Conservation (phyloP, 768 basidiomycete species). For the Daedalea quercina region DNA sequence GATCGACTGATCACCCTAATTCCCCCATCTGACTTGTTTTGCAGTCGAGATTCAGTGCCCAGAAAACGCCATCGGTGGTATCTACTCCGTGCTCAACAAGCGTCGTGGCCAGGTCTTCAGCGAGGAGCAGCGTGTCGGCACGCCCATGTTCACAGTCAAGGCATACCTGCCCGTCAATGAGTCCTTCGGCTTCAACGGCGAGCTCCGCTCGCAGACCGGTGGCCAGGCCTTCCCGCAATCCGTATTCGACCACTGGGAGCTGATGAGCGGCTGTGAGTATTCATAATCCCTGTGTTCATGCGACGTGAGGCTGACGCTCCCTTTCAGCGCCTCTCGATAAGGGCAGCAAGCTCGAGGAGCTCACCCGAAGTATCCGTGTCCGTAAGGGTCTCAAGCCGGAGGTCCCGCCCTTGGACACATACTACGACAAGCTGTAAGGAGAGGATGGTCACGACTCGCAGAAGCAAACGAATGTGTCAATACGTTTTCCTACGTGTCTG, state of each 20-base stretch:
- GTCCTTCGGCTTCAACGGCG: slow-evolving; percentile 97
- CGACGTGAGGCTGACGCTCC: slow-evolving; percentile 6
- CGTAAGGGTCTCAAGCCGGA: slow-evolving; percentile 99
- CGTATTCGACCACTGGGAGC: slow-evolving; percentile 91
- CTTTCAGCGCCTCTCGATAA: slow-evolving; percentile 71
- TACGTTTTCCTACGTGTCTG: slow-evolving; percentile 16
- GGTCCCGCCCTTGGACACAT: slow-evolving; percentile 79
- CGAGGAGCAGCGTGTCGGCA: slow-evolving; percentile 94
- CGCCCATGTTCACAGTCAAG: slow-evolving; percentile 99
- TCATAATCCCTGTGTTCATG: not conserved
- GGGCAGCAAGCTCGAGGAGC: slow-evolving; percentile 84
- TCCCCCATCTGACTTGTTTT: slow-evolving; percentile 10
- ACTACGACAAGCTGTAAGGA: slow-evolving; percentile 76
- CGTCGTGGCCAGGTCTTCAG: slow-evolving; percentile 98
- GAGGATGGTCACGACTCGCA: slow-evolving; percentile 10
- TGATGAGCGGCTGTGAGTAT: slow-evolving; percentile 74
- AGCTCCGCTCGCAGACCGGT: slow-evolving; percentile 83
- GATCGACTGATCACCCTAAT: not conserved
- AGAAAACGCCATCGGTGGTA: slow-evolving; percentile 94
- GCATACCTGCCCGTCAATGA: slow-evolving; percentile 89
- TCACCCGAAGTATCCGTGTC: slow-evolving; percentile 74
- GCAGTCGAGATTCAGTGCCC: slow-evolving; percentile 97
- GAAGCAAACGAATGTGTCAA: slow-evolving; percentile 15
- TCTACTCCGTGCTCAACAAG: slow-evolving; percentile 91
- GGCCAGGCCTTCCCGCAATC: slow-evolving; percentile 98